Evolutionary conservation across 805 yeast species (phyloP).

Genomic region (Blastobotrys attinorum): DNA sequence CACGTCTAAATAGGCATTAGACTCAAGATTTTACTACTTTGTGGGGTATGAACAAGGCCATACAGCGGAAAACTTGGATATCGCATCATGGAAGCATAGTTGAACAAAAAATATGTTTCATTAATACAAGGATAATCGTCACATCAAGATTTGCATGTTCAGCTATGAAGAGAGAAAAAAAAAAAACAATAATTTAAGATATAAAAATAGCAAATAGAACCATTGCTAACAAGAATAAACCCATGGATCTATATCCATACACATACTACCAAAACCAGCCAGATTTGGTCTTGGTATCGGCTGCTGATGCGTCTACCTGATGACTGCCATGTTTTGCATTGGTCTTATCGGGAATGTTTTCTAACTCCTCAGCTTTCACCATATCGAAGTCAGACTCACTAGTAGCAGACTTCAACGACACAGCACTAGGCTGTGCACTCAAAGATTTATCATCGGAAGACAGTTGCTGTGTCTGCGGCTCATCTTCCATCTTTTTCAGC

Average conservation of each 20-base stretch:
- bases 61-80: no score
- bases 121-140: no score
- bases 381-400: conserved; percentile 16
- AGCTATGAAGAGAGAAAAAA: not conserved
- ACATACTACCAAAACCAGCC: not conserved
- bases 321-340: conserved; percentile 1
- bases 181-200: not conserved
- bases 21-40: no score
- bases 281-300: not conserved
- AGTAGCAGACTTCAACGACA: not conserved
- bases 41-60: no score
- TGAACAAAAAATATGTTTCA: no score
- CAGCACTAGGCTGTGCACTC: not conserved
- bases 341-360: no score
- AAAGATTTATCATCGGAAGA: not conserved
- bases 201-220: no score
- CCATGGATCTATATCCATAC: no score
- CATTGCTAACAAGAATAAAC: no score
- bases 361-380: conserved; percentile 16
- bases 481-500: conserved; percentile 1
- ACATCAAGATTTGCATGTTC: no score
- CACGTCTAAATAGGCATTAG: no score
- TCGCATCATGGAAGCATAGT: no score
- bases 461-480: not conserved
- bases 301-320: not conserved